Conservation (phyloP, 2,329 filamentous ascomycete genomes). For the Parafenestella ontariensis region DNA sequence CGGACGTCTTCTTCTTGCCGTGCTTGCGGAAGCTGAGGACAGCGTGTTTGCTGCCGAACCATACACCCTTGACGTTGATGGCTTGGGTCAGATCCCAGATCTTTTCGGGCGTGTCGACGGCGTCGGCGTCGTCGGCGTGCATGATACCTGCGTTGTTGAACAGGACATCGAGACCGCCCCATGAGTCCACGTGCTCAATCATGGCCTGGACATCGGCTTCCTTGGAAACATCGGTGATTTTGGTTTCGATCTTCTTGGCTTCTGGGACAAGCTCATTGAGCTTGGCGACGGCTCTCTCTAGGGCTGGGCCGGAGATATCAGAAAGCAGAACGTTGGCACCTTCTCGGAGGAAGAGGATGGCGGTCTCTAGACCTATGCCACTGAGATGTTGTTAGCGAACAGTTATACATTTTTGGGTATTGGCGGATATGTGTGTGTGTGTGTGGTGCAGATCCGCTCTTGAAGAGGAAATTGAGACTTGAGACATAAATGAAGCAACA, state of each 20-base stretch:
- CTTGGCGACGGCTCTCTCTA: slow-evolving; percentile 78
- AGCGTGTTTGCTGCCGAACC: slow-evolving; percentile 93
- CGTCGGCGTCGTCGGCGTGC: slow-evolving; percentile 73
- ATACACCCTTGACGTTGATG: slow-evolving; percentile 98
- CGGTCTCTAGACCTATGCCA: slow-evolving; percentile 91
- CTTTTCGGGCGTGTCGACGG: slow-evolving; percentile 81
- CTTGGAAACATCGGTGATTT: slow-evolving; percentile 81
- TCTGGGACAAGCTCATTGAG: slow-evolving; percentile 74
- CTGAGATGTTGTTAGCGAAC: slow-evolving; percentile 56
- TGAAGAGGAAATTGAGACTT: too few species aligned
- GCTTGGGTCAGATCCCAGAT: slow-evolving; percentile 94
- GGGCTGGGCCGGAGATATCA: slow-evolving; percentile 80
- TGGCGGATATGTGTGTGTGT: not conserved
- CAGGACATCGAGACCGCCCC: slow-evolving; percentile 88
- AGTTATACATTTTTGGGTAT: not conserved
- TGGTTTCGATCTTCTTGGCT: slow-evolving; percentile 65
- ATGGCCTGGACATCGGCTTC: slow-evolving; percentile 78
- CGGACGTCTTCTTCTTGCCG: slow-evolving; percentile 77
- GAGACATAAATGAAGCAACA: not conserved
- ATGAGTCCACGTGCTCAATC: slow-evolving; percentile 76
- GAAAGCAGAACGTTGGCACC: slow-evolving; percentile 85
- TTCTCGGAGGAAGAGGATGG: slow-evolving; percentile 87
- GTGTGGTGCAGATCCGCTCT: too few species aligned
- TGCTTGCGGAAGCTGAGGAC: slow-evolving; percentile 80
- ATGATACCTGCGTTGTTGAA: slow-evolving; percentile 99